Evolutionary conservation across 1,284 basidiomycete genomes (phyloP).

Genomic region (Pseudomicrostroma phylloplanum): DNA sequence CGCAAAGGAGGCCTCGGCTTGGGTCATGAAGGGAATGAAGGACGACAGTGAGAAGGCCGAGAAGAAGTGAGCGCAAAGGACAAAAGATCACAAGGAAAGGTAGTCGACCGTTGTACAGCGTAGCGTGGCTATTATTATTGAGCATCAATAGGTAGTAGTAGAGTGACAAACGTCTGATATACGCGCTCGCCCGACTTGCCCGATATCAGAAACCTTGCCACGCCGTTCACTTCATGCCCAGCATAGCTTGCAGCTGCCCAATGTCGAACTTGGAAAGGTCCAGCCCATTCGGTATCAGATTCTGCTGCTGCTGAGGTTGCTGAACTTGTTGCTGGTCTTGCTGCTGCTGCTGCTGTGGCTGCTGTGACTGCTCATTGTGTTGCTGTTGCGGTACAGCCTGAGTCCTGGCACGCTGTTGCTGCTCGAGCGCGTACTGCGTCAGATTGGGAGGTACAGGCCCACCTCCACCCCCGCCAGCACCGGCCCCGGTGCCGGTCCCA

Average conservation of each 20-base stretch:
- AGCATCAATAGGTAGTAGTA: too few species aligned
- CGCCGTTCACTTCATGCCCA: conserved; percentile 1
- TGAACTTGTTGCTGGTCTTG: not conserved
- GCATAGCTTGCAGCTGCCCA: not conserved
- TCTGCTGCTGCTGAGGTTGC: not conserved
- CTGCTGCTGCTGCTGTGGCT: conserved; percentile 1
- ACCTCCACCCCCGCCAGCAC: too few species aligned
- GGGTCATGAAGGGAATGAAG: conserved; percentile 5
- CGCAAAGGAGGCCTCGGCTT: conserved; percentile 4
- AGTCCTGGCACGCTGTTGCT: too few species aligned
- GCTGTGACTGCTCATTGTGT: not conserved
- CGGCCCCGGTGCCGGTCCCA: too few species aligned
- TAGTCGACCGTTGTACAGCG: too few species aligned
- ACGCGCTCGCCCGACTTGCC: too few species aligned
- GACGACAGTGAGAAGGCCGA: conserved; percentile 2
- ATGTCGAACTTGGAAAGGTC: not conserved
- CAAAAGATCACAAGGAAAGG: too few species aligned
- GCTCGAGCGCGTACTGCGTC: too few species aligned
- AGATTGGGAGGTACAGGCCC: too few species aligned
- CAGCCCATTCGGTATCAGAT: not conserved
- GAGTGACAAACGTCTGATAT: too few species aligned
- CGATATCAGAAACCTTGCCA: not conserved
- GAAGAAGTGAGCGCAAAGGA: not conserved
- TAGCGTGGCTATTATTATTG: too few species aligned
- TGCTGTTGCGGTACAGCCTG: not conserved